Base-by-base conservation (phyloP, 2,329 filamentous ascomycete species). In the Talaromyces sp. region DNA sequence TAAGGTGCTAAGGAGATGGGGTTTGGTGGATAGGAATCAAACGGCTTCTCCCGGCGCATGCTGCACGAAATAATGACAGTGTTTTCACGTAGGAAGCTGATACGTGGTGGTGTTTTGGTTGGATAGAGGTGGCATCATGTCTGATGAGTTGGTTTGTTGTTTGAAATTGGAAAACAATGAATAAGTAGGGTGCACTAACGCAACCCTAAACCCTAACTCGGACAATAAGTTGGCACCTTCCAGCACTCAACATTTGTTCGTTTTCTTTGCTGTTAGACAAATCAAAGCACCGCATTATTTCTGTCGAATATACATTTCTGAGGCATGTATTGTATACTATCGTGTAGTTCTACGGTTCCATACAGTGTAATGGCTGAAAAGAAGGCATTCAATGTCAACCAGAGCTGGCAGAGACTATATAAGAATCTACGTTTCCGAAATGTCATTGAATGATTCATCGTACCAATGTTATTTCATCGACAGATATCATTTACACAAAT, bases 61-160 rank as follows among this genome's bases (percentile, higher is more conserved):
- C 58, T 66, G 65, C 52, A 64, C 14, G 65, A 59, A 65, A 64
- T 63, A 52, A 33, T 61, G 59, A 11, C 59, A 61, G n/a, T 14
- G 33, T 31, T 45, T 14, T 7, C 56, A 19, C 31, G 39, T 59
- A 37, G 14, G 50, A 35, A 2, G 27, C 13, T 54, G 31, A 19
- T 54, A 56, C 52, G 52, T 56, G 52, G 52, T 6, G 9, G 33
- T 56, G 50, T 35, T 31, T 37, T 56, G 50, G 27, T 33, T 35
- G 50, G 50, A 54, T 54, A n/a, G 5, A 56, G 33, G 31, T 56
- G 50, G 50, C 8, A 37, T 10, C 16, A 14, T 56, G 27, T 35
- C 27, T 37, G 27, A 56, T 56, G 52, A 56, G 52, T 39, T 56
- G 52, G 31, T 37, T 39, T n/a, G 19, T 56, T 39, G 16, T 33